Evolutionary conservation across 2,329 filamentous ascomycete genomes (phyloP).

Genomic region (Raffaelea arxii): DNA sequence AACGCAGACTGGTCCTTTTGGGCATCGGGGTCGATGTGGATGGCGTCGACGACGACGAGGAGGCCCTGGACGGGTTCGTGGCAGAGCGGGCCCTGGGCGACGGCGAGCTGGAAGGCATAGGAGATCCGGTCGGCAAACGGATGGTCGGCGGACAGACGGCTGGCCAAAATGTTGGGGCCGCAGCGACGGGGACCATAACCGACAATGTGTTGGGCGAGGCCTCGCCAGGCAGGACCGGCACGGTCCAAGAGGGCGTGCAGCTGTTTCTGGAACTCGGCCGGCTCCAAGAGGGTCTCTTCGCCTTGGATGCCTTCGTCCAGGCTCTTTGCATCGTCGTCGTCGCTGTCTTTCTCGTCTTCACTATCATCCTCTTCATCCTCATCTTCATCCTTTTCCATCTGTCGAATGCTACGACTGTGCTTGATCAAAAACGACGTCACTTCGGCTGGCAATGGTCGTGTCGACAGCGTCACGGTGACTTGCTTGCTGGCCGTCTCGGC

Average conservation of each 20-base stretch:
- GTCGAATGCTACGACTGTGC: constrained; percentile 62
- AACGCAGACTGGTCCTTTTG: constrained; percentile 45
- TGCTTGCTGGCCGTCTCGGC: constrained; percentile 77
- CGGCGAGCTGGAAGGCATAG: constrained; percentile 91
- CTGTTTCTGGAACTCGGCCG: constrained; percentile 67
- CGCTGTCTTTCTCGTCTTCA: constrained; percentile 24
- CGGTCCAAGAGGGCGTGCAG: constrained; percentile 56
- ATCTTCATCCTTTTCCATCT: constrained; percentile 16
- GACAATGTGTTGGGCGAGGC: constrained; percentile 69
- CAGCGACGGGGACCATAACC: constrained; percentile 79
- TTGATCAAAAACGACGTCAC: constrained; percentile 82
- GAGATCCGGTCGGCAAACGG: constrained; percentile 84
- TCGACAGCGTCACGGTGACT: constrained; percentile 64
- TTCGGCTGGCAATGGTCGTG: constrained; percentile 65
- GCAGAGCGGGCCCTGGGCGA: constrained; percentile 80
- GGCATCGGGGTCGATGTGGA: constrained; percentile 39
- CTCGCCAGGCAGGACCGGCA: constrained; percentile 62
- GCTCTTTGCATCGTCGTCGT: constrained; percentile 19
- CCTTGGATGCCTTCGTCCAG: constrained; percentile 25
- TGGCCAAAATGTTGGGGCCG: constrained; percentile 70
- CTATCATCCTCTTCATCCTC: constrained; percentile 16
- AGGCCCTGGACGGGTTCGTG: constrained; percentile 89
- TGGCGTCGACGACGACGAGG: constrained; percentile 79
- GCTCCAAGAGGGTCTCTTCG: constrained; percentile 51
- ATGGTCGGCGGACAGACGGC: constrained; percentile 32